Percentiles rank a stretch among this genome's conserved stretches.
Conservation (phyloP, 2,329 filamentous ascomycete species). For the Aspergillus uvarum region DNA sequence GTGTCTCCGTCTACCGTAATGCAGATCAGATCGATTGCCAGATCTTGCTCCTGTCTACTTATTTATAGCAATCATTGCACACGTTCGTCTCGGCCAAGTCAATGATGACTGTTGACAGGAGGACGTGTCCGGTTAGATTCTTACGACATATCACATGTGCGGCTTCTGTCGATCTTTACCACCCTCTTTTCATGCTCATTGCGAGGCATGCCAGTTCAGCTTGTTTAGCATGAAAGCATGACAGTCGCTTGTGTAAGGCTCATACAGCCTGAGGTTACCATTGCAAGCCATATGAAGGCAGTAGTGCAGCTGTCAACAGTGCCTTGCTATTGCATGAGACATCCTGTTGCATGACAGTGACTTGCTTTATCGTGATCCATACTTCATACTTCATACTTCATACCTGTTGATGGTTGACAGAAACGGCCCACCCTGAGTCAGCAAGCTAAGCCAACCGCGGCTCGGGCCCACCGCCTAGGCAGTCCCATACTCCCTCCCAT, state of each 20-base stretch:
- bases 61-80: constrained; percentile 3
- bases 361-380: too few species aligned
- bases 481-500: too few species aligned
- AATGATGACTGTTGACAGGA: not conserved
- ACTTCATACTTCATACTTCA: not conserved
- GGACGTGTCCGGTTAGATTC: not conserved
- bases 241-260: too few species aligned
- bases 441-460: constrained; percentile 14
- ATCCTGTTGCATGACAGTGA: too few species aligned
- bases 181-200: not conserved
- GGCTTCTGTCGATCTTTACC: not conserved
- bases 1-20: not conserved
- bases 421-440: constrained; percentile 19
- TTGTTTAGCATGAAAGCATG: too few species aligned
- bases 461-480: constrained; percentile 9
- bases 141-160: constrained; percentile 1
- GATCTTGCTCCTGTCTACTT: constrained; percentile 3
- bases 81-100: constrained; percentile 1
- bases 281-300: too few species aligned
- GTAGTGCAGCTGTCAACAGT: too few species aligned
- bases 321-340: too few species aligned
- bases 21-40: not conserved
- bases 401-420: not conserved
- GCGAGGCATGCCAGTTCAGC: too few species aligned
- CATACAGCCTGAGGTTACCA: too few species aligned